Evolutionary conservation across 192 early-diverging fungal genomes (phyloP), one percentile per base, ranked within the genome.

Genomic region (Coemansia sp.): DNA sequence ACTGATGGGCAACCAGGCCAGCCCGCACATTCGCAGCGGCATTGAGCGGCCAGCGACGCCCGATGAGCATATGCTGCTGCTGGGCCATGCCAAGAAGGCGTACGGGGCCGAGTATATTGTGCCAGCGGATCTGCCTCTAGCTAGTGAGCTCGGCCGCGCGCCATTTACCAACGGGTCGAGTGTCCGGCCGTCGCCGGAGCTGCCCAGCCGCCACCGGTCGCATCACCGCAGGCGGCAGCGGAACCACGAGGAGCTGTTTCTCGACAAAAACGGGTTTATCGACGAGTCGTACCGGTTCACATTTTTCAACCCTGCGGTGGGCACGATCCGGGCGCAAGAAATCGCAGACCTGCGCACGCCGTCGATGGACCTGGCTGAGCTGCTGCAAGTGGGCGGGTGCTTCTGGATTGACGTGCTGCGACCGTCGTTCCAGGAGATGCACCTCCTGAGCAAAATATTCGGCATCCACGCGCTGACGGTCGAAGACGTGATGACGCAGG

Each of bases 401-500:
- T 92, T 88, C 71, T 92, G 90, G 89, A 86, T 91, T 29, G 88
- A 91, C 55, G 82, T 93, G 7, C 60, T 86, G 44, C 72, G 80
- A 1, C 88, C 89, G 18, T 84, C 80, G 21, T 68, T 83, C 43
- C 56, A 70, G 35, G 89, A 91, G 45, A 88, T 93, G 86, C 69
- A 73, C 27, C 57, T 82, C 2, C 48, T 91, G 18, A 80, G 84
- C 46, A 72, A 89, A 77, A 72, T 87, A 12, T 91, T 93, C 52
- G 75, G 83, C 50, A 84, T 92, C 43, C 90, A 93, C 62, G 87
- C 90, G 28, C 72, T 92, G n/a, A 93, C 88, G 0, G 80, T 84
- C 29, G 95, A 99, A 79, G 97, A 99, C 60, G 94, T 99, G 40
- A 80, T 86, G 60, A 94, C 90, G 10, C 88, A 96, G 55, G 95